A percentile compares a stretch with the other conserved stretches of the same genome.
Conservation (phyloP, 2,329 filamentous ascomycete genomes). For the Aspergillus candidus region DNA sequence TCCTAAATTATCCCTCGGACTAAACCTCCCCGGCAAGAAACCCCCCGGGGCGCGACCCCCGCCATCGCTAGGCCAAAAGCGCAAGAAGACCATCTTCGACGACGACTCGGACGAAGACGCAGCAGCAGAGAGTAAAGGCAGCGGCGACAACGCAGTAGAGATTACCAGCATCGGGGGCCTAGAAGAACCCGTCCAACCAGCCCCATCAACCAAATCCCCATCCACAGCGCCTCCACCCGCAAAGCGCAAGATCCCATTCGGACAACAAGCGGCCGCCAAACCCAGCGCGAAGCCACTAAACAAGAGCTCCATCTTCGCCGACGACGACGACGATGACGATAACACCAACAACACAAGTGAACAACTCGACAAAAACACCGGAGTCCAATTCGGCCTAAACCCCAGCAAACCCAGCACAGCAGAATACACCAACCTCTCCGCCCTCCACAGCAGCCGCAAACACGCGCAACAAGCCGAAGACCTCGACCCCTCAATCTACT, state of each 20-base stretch:
- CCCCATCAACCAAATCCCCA: constrained; percentile 13
- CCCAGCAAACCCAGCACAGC: constrained; percentile 13
- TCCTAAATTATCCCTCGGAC: constrained; percentile 37
- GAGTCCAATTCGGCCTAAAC: constrained; percentile 18
- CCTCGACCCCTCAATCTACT: constrained; percentile 44
- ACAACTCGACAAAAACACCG: constrained; percentile 12
- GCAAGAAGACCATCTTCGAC: constrained; percentile 45
- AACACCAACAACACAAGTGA: constrained; percentile 13
- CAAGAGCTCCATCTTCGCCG: constrained; percentile 33
- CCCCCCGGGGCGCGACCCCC: constrained; percentile 22
- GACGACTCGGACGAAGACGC: constrained; percentile 35
- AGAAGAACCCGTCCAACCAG: constrained; percentile 11
- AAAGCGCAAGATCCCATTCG: constrained; percentile 31
- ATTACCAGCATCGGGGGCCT: constrained; percentile 37
- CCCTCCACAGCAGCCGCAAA: constrained; percentile 41
- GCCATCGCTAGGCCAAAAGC: constrained; percentile 34
- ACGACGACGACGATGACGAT: constrained; percentile 30
- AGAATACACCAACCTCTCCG: constrained; percentile 42
- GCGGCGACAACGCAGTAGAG: constrained; percentile 21
- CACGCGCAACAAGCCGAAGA: constrained; percentile 40
- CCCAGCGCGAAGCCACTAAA: constrained; percentile 27
- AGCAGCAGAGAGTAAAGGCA: constrained; percentile 17
- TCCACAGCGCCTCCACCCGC: constrained; percentile 18
- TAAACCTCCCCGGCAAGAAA: constrained; percentile 38
- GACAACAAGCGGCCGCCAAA: constrained; percentile 13